These are phyloP conservation scores for Pseudocercospora vitis DNA, from an alignment of 2,329 filamentous ascomycete genomes.

Conservation along the genomic window DNA sequence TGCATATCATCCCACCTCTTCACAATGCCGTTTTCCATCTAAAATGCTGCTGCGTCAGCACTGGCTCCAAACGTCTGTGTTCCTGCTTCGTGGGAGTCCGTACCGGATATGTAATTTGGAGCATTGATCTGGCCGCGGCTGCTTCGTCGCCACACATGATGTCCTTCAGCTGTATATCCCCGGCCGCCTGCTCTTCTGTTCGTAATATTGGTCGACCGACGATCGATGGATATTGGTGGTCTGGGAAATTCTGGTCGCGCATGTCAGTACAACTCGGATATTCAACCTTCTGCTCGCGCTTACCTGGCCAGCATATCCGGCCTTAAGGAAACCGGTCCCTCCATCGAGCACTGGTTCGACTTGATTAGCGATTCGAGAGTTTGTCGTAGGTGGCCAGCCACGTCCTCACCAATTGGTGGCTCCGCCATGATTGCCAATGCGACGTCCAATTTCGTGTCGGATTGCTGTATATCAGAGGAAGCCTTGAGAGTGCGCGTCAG, in stretches of 20 bases:
- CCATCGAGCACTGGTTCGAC: slow-evolving; percentile 90
- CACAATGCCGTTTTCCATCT: slow-evolving; percentile 99
- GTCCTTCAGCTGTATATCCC: slow-evolving; percentile 79
- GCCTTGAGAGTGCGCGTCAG: not conserved
- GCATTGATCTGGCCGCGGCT: slow-evolving; percentile 90
- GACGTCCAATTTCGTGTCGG: too few relatives aligned
- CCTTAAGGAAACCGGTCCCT: slow-evolving; percentile 99
- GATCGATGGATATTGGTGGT: slow-evolving; percentile 97
- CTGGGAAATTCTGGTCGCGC: slow-evolving; percentile 80
- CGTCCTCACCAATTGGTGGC: slow-evolving; percentile 49
- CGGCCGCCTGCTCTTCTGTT: slow-evolving; percentile 78
- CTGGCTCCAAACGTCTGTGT: not conserved
- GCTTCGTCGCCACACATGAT: slow-evolving; percentile 99
- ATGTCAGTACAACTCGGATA: slow-evolving; percentile 2
- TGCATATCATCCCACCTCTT: slow-evolving; percentile 99
- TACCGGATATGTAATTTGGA: slow-evolving; percentile 95
- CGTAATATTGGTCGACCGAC: slow-evolving; percentile 96
- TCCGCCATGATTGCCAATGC: slow-evolving; percentile 46
- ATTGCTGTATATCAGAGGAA: not conserved
- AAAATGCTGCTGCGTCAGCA: slow-evolving; percentile 24
- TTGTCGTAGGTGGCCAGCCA: slow-evolving; percentile 9
- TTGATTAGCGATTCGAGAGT: slow-evolving; percentile 23
- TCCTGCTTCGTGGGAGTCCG: slow-evolving; percentile 29
- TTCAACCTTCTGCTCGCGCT: slow-evolving; percentile 28
- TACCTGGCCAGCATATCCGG: slow-evolving; percentile 92